Conservation (phyloP, 805 yeast genomes). For the Yamadazyma laniorum region DNA sequence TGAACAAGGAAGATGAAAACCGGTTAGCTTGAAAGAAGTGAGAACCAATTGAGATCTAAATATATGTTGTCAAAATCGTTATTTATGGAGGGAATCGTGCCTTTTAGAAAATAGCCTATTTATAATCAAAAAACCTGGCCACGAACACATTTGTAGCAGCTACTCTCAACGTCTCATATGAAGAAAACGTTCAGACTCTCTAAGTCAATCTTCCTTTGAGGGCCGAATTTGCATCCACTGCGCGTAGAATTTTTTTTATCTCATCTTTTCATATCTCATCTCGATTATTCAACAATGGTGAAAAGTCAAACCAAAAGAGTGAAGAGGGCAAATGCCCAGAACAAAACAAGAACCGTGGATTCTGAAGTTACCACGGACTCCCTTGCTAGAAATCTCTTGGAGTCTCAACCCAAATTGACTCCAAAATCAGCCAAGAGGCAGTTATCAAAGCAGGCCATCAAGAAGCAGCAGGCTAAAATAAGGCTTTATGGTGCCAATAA, state of each 20-base stretch:
- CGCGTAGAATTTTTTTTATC: background rate
- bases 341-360: slow-evolving; percentile 53
- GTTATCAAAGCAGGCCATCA: slow-evolving; percentile 51
- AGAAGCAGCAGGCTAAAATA: slow-evolving; percentile 63
- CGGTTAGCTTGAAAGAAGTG: slow-evolving; percentile 8
- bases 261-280: slow-evolving; percentile 11
- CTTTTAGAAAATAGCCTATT: no score
- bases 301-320: slow-evolving; percentile 53
- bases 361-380: slow-evolving; percentile 67
- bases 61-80: no score
- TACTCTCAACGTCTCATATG: no score
- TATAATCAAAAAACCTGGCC: no score
- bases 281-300: background rate
- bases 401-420: slow-evolving; percentile 55
- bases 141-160: no score
- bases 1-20: slow-evolving; percentile 29
- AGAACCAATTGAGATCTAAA: background rate
- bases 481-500: slow-evolving; percentile 66
- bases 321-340: slow-evolving; percentile 53
- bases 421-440: slow-evolving; percentile 54
- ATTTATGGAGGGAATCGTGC: no score
- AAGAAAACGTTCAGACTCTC: no score
- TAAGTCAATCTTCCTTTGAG: background rate
- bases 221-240: slow-evolving; percentile 4
- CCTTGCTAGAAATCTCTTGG: slow-evolving; percentile 66